Evolutionary conservation across 2,329 filamentous ascomycete genomes (phyloP), one percentile per base, ranked within the genome.

Genomic region (Penicillium sp.): DNA sequence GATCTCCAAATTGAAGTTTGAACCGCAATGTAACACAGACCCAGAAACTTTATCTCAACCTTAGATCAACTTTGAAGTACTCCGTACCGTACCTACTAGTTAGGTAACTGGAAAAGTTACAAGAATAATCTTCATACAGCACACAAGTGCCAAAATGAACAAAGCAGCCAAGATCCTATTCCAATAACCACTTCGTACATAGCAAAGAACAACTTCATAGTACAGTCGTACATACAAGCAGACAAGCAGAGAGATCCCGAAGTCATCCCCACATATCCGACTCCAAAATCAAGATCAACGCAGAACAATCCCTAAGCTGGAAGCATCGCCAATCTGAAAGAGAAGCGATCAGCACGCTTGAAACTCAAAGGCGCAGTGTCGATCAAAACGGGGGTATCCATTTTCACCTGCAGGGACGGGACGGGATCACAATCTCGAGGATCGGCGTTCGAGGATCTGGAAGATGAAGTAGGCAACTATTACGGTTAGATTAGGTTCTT

Each of bases 401-500:
- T 34, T 4, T 29, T 28, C 22, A 25, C 5, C 19, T 37, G n/a
- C 33, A 38, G 42, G 33, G 16, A 16, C 3, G 1, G 18, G 14
- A 25, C n/a, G 18, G 9, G 16, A 39, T 49, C 36, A 27, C 22
- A 45, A 11, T 42, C 46, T 45, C 25, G 47, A 12, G 41, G 64
- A 62, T 27, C 63, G 62, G 41, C 67, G 67, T 45, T 70, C 64
- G 45, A 68, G 54, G 44, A 66, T 54, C 48, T 67, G 65, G 12
- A 66, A 54, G 27, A 67, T 43, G 37, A 67, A 18, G 52, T 68
- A 69, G 62, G 65, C 59, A 57, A 67, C 66, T 67, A 56, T 54
- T 34, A 50, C 36, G 31, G 53, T 52, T 46, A 53, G 47, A 51
- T 29, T 28, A 12, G 28, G 11, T 29, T 34, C 16, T 19, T 7